Conservation (phyloP, 345 rosid genomes). For the Salix suchowensis region DNA sequence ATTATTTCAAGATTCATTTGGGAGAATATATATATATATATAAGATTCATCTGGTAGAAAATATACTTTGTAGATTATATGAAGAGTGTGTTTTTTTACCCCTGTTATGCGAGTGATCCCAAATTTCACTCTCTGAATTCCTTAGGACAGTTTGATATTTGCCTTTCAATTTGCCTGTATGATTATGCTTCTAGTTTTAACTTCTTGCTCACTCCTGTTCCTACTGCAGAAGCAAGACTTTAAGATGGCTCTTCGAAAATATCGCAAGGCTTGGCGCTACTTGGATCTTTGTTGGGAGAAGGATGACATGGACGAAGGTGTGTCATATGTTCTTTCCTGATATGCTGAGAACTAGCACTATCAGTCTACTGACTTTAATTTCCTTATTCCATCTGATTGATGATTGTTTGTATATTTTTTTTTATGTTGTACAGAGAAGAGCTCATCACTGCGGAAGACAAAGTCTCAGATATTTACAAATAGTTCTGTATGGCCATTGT, state of each 20-base stretch:
- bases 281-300: slow-evolving; percentile 93
- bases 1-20: neutral
- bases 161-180: neutral
- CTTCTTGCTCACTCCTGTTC: neutral
- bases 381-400: neutral
- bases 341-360: neutral
- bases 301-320: slow-evolving; percentile 82
- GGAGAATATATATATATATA: neutral
- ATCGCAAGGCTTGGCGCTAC: slow-evolving; percentile 73
- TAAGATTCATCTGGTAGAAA: neutral
- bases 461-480: slow-evolving; percentile 83
- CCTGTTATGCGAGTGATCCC: neutral
- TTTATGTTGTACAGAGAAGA: slow-evolving; percentile 47
- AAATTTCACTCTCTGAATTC: neutral
- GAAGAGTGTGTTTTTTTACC: neutral
- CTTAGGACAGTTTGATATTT: neutral
- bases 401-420: neutral
- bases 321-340: neutral
- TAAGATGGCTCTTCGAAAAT: slow-evolving; percentile 84
- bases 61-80: slow-evolving; percentile 19
- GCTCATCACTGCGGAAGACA: slow-evolving; percentile 63
- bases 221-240: slow-evolving; percentile 62
- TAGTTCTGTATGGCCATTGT: slow-evolving; percentile 57
- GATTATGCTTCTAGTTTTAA: neutral
- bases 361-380: neutral